Evolutionary conservation across 805 yeast species (phyloP).

Genomic region (Priceomyces carsonii): DNA sequence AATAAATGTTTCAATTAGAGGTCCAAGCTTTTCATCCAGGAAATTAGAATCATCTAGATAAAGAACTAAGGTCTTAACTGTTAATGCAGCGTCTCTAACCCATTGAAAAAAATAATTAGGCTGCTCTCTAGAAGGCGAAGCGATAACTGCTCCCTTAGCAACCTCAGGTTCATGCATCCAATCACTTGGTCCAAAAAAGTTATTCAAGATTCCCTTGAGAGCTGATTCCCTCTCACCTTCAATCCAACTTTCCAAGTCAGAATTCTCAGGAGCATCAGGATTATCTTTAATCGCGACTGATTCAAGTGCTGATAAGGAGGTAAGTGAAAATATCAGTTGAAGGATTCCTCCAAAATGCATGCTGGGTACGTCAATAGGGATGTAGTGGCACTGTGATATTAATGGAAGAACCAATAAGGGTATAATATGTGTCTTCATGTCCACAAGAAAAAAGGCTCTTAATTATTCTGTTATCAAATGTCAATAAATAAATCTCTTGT

Average conservation of each 20-base stretch:
- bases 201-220: slow-evolving; percentile 48
- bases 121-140: slow-evolving; percentile 68
- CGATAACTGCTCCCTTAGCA: slow-evolving; percentile 72
- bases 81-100: slow-evolving; percentile 87
- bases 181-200: slow-evolving; percentile 55
- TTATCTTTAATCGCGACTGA: too few species aligned
- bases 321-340: too few species aligned
- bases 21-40: slow-evolving; percentile 8
- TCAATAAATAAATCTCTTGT: background rate
- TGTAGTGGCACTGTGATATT: too few species aligned
- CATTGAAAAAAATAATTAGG: slow-evolving; percentile 92
- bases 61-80: slow-evolving; percentile 64
- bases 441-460: too few species aligned
- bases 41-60: slow-evolving; percentile 45
- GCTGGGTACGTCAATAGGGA: too few species aligned
- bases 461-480: background rate
- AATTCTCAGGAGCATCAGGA: too few species aligned
- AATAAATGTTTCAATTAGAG: slow-evolving; percentile 59
- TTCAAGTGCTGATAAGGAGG: too few species aligned
- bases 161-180: slow-evolving; percentile 33
- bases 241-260: slow-evolving; percentile 52
- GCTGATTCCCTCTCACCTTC: slow-evolving; percentile 40
- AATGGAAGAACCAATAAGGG: too few species aligned
- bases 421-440: too few species aligned
- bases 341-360: too few species aligned